A percentile compares a stretch with the other conserved stretches of the same genome.
Evolutionary conservation across 225 moss, liverwort and hornwort species (phyloP).

Genomic region (Takakia lepidozioides): DNA sequence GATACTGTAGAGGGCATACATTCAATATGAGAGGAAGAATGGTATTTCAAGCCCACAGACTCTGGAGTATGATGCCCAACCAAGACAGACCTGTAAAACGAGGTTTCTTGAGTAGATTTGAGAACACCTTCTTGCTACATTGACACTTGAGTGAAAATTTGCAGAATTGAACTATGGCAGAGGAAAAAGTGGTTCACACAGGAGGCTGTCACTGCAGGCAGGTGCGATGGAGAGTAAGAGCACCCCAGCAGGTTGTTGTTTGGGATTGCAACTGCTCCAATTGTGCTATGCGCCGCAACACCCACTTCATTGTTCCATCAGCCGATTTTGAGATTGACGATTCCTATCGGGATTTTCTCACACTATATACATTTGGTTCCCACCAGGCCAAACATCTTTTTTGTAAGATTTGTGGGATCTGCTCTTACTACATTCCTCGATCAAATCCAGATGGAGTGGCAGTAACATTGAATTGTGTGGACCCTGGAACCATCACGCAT

Average conservation of each 20-base stretch:
- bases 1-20: no score
- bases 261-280: slow-evolving; percentile 80
- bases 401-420: slow-evolving; percentile 77
- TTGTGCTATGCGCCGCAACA: slow-evolving; percentile 59
- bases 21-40: no score
- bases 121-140: no score
- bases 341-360: slow-evolving; percentile 44
- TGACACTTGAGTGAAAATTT: no score
- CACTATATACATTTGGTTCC: slow-evolving; percentile 65
- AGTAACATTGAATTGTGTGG: slow-evolving; percentile 52
- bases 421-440: slow-evolving; percentile 65
- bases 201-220: slow-evolving; percentile 80
- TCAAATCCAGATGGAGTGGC: slow-evolving; percentile 69
- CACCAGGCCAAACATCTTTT: slow-evolving; percentile 77
- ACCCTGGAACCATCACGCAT: slow-evolving; percentile 42
- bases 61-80: no score
- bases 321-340: slow-evolving; percentile 53
- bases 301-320: slow-evolving; percentile 53
- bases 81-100: no score
- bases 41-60: no score
- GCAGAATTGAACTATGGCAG: slow-evolving; percentile 13
- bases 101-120: no score
- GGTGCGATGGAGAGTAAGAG: slow-evolving; percentile 58
- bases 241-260: slow-evolving; percentile 40
- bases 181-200: slow-evolving; percentile 22